Evolutionary conservation across 768 basidiomycete genomes (phyloP).

Genomic region (Hygrophoropsis aurantiaca): DNA sequence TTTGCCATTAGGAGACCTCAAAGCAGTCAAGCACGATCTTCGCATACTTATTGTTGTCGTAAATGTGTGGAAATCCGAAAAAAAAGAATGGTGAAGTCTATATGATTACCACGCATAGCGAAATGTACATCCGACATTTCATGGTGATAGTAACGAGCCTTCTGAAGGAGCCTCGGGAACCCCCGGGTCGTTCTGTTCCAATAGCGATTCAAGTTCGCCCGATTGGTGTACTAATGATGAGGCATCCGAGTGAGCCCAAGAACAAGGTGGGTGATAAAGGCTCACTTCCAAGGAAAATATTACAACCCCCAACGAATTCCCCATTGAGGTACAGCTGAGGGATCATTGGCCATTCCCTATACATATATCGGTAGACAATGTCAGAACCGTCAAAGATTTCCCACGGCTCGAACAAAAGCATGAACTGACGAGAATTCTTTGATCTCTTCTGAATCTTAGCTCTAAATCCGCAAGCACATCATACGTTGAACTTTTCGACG

Average conservation of each 20-base stretch:
- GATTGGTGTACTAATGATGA: conserved; percentile 95
- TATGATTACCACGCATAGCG: not conserved
- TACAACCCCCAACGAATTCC: conserved; percentile 96
- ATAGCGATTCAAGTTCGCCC: conserved; percentile 84
- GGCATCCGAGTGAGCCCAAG: conserved; percentile 2
- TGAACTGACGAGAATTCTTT: conserved; percentile 95
- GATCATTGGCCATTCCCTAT: conserved; percentile 96
- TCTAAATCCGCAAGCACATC: conserved; percentile 88
- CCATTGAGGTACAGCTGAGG: conserved; percentile 94
- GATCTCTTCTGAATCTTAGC: conserved; percentile 77
- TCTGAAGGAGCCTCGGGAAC: conserved; percentile 15
- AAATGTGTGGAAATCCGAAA: not conserved
- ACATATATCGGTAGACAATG: not conserved
- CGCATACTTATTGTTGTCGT: too few relatives aligned
- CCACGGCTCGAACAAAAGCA: not conserved
- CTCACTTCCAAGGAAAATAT: conserved; percentile 89
- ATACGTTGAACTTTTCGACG: conserved; percentile 79
- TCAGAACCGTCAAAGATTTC: not conserved
- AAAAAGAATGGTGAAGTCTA: not conserved
- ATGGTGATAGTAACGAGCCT: not conserved
- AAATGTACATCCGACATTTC: not conserved
- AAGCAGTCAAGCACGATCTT: too few relatives aligned
- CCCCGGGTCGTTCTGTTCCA: conserved; percentile 68
- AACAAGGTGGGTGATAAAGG: conserved; percentile 18
- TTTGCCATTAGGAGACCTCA: too few relatives aligned